A percentile compares a stretch with the other conserved stretches of the same genome.
phyloP scores from a whole-genome alignment of 1,284 basidiomycete species.

The Entoloma clypeatum region DNA sequence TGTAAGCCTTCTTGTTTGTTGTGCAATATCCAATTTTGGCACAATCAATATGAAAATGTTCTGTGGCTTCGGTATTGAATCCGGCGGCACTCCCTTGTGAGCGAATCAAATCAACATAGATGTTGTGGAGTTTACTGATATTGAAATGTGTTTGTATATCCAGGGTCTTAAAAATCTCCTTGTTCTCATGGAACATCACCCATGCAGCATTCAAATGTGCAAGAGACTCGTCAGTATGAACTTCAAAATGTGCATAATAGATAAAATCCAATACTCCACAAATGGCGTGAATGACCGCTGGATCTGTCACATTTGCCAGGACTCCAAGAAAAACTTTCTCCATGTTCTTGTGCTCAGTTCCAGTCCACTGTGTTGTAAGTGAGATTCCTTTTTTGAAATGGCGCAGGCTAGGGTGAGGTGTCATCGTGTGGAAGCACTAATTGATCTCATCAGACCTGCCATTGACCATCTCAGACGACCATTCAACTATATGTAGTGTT shows the following conservation, averaged over 20 bases:
- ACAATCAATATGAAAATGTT: too few relatives aligned
- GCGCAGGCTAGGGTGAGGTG: not conserved
- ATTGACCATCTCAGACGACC: not conserved
- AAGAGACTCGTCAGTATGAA: too few relatives aligned
- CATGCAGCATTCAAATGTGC: too few relatives aligned
- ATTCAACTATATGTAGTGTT: not conserved
- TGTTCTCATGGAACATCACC: too few relatives aligned
- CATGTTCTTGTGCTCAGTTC: not conserved
- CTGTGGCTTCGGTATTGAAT: too few relatives aligned
- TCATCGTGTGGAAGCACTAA: not conserved
- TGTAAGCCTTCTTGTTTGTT: too few relatives aligned
- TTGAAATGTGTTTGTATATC: conserved; percentile 25
- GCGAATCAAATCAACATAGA: too few relatives aligned
- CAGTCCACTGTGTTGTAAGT: not conserved
- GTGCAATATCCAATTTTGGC: too few relatives aligned
- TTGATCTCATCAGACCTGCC: not conserved
- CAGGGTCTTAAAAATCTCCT: conserved; percentile 21
- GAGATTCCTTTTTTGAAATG: conserved; percentile 2
- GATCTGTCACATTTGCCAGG: not conserved
- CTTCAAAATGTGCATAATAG: too few relatives aligned
- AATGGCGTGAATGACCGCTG: not conserved
- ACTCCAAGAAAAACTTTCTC: not conserved
- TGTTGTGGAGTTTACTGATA: too few relatives aligned
- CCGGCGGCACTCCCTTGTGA: too few relatives aligned
- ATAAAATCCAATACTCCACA: not conserved